Percentiles rank a stretch among this genome's conserved stretches.
Evolutionary conservation across 208 protist species (phyloP).

Genomic region (Leishmania gerbilli): DNA sequence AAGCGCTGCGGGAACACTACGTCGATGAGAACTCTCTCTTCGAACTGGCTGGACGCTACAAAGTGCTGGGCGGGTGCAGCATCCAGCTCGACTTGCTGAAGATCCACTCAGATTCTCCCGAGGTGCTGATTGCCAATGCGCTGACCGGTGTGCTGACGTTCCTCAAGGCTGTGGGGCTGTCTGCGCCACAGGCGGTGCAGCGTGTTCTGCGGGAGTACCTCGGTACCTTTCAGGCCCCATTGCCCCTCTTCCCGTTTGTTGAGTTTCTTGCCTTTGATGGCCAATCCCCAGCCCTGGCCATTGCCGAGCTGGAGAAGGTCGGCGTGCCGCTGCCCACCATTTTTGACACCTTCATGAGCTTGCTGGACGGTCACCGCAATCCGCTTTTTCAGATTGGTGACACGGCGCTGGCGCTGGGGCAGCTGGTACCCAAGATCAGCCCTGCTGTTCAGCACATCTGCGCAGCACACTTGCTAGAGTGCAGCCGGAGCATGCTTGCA

Average conservation of each 20-base stretch:
- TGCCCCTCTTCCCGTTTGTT: constrained; percentile 73
- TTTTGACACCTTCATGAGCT: constrained; percentile 60
- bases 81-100: constrained; percentile 86
- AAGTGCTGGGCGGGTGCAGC: constrained; percentile 65
- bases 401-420: constrained; percentile 43
- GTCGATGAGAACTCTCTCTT: constrained; percentile 66
- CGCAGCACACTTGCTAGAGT: constrained; percentile 64
- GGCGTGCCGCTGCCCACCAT: constrained; percentile 44
- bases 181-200: constrained; percentile 49
- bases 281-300: constrained; percentile 25
- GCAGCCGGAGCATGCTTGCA: constrained; percentile 56
- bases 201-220: constrained; percentile 72
- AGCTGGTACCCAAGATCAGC: constrained; percentile 39
- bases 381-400: constrained; percentile 38
- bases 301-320: constrained; percentile 38
- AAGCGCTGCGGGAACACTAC: constrained; percentile 46
- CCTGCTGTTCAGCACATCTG: constrained; percentile 46
- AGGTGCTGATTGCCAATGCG: constrained; percentile 44
- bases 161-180: constrained; percentile 49
- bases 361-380: constrained; percentile 44
- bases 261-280: constrained; percentile 63
- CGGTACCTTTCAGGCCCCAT: constrained; percentile 50
- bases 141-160: constrained; percentile 57
- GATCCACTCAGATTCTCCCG: constrained; percentile 57
- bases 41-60: constrained; percentile 65